Evolutionary conservation across 225 moss, liverwort and hornwort genomes (phyloP), one percentile per base, ranked within the genome.

Genomic region (Climacium dendroides): DNA sequence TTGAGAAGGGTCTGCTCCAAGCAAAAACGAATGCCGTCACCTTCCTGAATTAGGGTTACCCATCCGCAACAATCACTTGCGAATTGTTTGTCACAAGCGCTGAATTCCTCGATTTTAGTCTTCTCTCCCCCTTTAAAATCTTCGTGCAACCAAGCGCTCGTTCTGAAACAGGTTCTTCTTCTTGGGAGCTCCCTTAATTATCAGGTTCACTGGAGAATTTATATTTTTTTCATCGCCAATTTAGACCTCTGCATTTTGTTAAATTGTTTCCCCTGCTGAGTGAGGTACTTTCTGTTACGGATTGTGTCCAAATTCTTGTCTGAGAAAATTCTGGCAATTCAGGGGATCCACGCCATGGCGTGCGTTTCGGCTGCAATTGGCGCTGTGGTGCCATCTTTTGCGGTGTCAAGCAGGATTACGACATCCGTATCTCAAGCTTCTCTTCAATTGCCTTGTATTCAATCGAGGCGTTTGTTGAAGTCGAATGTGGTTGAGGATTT

Each of bases 341-440:
- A 87, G 88, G 58, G 84, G 80, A 66, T 64, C 60, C 30, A 79
- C 86, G 63, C 85, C 25, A 94, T 94, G 94, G 87, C 90, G 63
- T 89, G 87, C 89, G 82, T 85, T 64, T 76, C 91, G n/a, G 34
- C 87, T 77, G 20, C 89, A 57, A 70, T 81, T 37, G 87, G 82
- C 72, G 64, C 88, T 43, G 53, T 80, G 80, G 83, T 79, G 75
- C 88, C 89, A 35, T 74, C 86, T 19, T 78, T 80, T 74, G 87
- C 85, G 41, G 63, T 66, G 80, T 82, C 88, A 85, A 60, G 60
- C 76, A 80, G 82, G 87, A 62, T 83, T 91, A 85, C 85, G 63
- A 64, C 79, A 39, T 73, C 71, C 61, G 59, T 66, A 47, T 80
- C 89, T 73, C 89, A 48, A 54, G 89, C 87, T 1, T 80, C 87